Conservation (phyloP, 2,329 filamentous ascomycete species). For the Talaromyces funiculosus region DNA sequence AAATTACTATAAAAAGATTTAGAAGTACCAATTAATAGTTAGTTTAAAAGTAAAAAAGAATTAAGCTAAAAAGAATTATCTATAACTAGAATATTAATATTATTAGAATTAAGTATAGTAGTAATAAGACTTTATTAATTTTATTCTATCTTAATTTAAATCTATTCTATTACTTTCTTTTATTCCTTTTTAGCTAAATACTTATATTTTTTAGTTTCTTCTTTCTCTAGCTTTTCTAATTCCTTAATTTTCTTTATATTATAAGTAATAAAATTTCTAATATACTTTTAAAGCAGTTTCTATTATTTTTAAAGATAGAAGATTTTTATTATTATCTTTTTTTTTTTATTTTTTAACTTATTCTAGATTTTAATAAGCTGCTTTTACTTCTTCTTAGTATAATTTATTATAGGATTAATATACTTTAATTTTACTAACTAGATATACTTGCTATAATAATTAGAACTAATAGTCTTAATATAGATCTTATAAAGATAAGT, state of each 20-base stretch:
- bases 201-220: background rate
- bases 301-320: background rate
- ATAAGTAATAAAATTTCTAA: constrained; percentile 8
- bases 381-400: background rate
- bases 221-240: background rate
- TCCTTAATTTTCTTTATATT: constrained; percentile 5
- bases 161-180: background rate
- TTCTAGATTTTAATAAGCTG: background rate
- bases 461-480: background rate
- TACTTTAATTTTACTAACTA: background rate
- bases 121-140: background rate
- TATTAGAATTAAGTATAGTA: background rate
- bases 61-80: background rate
- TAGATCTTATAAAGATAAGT: background rate
- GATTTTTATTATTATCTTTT: background rate
- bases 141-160: background rate
- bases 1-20: background rate
- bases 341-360: background rate
- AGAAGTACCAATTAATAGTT: background rate
- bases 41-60: background rate
- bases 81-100: background rate
- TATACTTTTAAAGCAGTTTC: too few relatives aligned
- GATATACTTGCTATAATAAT: background rate
- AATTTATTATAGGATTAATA: background rate
- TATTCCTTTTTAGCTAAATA: background rate